Evolutionary conservation across 306 rosid genomes (phyloP).

Genomic region (Dalbergia cochinchinensis): DNA sequence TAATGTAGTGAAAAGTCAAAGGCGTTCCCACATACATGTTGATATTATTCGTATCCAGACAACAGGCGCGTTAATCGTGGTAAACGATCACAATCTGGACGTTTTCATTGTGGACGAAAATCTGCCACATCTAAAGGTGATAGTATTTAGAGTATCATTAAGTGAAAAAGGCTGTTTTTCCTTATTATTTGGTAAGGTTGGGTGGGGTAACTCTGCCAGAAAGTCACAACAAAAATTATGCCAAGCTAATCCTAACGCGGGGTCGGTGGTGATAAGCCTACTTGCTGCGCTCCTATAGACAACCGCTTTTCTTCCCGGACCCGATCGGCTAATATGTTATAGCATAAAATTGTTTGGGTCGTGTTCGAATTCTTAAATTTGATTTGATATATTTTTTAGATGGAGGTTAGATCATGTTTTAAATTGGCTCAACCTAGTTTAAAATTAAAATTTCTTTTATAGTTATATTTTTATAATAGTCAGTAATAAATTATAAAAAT

Average conservation of each 20-base stretch:
- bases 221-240: neutral
- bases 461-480: no score
- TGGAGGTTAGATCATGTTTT: no score
- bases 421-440: no score
- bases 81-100: neutral
- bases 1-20: neutral
- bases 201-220: neutral
- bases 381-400: no score
- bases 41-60: no score
- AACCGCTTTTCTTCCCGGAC: neutral
- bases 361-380: no score
- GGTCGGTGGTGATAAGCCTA: conserved; percentile 1
- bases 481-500: no score
- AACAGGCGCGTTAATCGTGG: neutral
- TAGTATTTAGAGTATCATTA: neutral
- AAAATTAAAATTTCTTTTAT: no score
- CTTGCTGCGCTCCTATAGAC: neutral
- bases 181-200: neutral
- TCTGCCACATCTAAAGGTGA: conserved; percentile 18
- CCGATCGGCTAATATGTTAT: no score
- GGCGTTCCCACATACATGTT: neutral
- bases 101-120: neutral
- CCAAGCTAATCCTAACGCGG: neutral
- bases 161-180: neutral
- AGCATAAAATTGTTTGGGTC: no score